Evolutionary conservation across 176 grass and related monocot species (phyloP).

Genomic region (Alopecurus myosuroides): DNA sequence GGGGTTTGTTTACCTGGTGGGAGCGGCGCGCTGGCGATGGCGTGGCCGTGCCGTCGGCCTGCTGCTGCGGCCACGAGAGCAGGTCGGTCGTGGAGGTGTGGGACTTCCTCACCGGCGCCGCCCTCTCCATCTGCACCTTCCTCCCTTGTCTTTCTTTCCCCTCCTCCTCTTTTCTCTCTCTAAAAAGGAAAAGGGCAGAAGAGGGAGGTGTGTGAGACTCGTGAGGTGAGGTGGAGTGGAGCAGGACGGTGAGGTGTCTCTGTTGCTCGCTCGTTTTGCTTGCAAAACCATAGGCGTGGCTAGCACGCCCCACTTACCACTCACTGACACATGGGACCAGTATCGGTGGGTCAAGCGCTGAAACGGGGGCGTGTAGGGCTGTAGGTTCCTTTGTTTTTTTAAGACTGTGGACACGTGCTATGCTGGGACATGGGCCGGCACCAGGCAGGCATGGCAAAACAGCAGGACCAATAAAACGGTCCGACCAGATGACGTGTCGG

Average conservation of each 20-base stretch:
- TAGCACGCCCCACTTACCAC: background rate
- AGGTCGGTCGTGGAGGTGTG: conserved; percentile 81
- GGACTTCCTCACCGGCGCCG: conserved; percentile 77
- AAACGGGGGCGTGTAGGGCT: background rate
- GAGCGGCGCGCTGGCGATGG: conserved; percentile 47
- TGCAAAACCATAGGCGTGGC: background rate
- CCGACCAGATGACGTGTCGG: too few relatives aligned
- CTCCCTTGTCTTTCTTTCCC: background rate
- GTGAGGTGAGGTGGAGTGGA: conserved; percentile 25
- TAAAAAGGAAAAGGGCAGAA: background rate
- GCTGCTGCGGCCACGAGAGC: conserved; percentile 57
- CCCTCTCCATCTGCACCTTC: conserved; percentile 55
- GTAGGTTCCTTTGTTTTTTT: too few relatives aligned
- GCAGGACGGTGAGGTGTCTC: conserved; percentile 63
- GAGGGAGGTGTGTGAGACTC: background rate
- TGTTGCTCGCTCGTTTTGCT: conserved; percentile 10
- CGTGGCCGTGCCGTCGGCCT: conserved; percentile 22
- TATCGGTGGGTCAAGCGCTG: background rate
- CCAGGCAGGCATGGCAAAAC: too few relatives aligned
- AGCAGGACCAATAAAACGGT: too few relatives aligned
- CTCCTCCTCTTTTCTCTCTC: background rate
- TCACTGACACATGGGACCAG: background rate
- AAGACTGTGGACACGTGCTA: too few relatives aligned
- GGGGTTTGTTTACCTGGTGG: conserved; percentile 38
- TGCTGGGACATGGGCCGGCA: too few relatives aligned